Percentiles rank a stretch among this genome's conserved stretches.
Conservation (phyloP, 176 grass and related monocot species). For the Pharus latifolius region DNA sequence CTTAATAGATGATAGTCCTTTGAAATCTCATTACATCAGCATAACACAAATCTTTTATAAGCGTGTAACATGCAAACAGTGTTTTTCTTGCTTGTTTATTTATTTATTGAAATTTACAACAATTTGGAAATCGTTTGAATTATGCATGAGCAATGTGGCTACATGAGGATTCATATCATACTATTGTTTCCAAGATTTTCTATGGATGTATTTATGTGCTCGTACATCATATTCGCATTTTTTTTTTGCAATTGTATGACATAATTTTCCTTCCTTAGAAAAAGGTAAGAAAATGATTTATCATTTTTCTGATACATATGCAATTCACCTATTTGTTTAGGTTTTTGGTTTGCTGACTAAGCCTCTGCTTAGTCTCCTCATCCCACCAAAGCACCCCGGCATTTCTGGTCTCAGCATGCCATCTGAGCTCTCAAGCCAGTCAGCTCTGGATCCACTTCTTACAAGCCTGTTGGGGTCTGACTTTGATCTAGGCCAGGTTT, state of each 20-base stretch:
- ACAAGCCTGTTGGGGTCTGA: slow-evolving; percentile 44
- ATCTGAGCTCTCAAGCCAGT: slow-evolving; percentile 43
- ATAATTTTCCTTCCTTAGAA: not conserved
- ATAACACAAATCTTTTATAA: not conserved
- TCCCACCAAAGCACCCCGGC: slow-evolving; percentile 37
- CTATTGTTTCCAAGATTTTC: too few relatives aligned
- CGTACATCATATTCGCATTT: too few relatives aligned
- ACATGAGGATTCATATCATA: not conserved
- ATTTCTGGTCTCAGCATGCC: slow-evolving; percentile 15
- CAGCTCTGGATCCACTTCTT: slow-evolving; percentile 50
- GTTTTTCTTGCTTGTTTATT: slow-evolving; percentile 1
- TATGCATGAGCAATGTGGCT: not conserved
- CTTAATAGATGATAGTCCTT: not conserved
- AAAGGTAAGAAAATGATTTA: not conserved
- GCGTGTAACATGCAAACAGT: too few relatives aligned
- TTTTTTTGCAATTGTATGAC: too few relatives aligned
- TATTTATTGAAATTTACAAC: not conserved
- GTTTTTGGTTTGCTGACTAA: slow-evolving; percentile 88
- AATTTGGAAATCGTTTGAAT: not conserved
- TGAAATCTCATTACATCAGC: not conserved
- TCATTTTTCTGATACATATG: slow-evolving; percentile 22
- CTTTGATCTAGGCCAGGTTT: slow-evolving; percentile 23
- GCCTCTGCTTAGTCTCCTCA: slow-evolving; percentile 52
- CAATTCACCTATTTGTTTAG: slow-evolving; percentile 32
- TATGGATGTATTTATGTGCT: too few relatives aligned